Evolutionary conservation across 2,329 filamentous ascomycete genomes (phyloP).

Genomic region (Scortechinia acanthostroma): DNA sequence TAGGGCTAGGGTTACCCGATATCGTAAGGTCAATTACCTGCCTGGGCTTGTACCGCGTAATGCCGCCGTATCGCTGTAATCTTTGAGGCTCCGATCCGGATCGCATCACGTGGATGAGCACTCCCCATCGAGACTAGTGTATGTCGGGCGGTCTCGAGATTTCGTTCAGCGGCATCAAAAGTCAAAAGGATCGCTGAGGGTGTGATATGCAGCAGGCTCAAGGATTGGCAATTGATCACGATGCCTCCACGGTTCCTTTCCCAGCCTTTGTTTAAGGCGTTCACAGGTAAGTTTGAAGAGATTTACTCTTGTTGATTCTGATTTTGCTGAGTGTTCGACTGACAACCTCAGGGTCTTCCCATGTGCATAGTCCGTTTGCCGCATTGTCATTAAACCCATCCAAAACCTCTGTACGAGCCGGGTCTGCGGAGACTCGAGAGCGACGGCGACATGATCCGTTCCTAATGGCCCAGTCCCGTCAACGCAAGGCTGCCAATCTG

Average conservation of each 20-base stretch:
- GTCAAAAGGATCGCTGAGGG: no score
- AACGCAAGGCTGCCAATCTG: constrained; percentile 77
- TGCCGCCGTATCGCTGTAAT: no score
- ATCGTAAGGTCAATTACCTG: no score
- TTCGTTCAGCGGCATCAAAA: no score
- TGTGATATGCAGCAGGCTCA: no score
- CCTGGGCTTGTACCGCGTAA: no score
- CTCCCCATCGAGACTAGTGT: background rate
- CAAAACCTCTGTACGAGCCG: background rate
- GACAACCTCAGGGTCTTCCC: background rate
- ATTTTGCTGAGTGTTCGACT: no score
- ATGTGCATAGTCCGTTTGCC: background rate
- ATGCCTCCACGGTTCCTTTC: background rate
- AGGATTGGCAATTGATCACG: no score
- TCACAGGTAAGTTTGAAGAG: background rate
- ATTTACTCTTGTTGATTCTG: no score
- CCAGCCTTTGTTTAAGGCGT: background rate
- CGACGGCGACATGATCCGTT: constrained; percentile 64
- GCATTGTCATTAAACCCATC: background rate
- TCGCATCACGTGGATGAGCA: background rate
- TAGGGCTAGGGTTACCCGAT: background rate
- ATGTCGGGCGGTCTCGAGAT: background rate
- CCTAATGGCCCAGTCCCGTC: constrained; percentile 70
- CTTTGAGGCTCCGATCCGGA: no score
- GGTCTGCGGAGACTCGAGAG: background rate